phyloP scores from a whole-genome alignment of 2,329 filamentous ascomycete species.

The Fusarium luffae region DNA sequence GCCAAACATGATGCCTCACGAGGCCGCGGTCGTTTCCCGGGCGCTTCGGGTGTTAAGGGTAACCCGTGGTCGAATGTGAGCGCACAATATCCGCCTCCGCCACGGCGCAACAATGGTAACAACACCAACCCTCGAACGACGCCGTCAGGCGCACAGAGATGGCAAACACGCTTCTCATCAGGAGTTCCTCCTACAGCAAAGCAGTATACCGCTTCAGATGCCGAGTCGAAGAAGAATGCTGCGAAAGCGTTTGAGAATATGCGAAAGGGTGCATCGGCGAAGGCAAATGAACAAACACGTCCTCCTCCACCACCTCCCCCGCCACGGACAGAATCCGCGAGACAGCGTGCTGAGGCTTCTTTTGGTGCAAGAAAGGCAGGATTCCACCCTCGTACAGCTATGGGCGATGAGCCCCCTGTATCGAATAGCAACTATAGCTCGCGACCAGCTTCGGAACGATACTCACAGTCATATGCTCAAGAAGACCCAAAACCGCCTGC shows the following conservation, averaged over 20 bases:
- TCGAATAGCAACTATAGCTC: conserved; percentile 63
- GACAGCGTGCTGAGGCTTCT: conserved; percentile 64
- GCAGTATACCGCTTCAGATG: conserved; percentile 49
- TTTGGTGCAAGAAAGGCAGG: conserved; percentile 64
- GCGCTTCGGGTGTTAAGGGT: conserved; percentile 65
- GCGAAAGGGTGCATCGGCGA: conserved; percentile 51
- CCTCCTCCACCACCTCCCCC: conserved; percentile 53
- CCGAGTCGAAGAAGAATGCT: conserved; percentile 55
- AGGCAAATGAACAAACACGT: conserved; percentile 44
- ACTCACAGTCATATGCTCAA: conserved; percentile 23
- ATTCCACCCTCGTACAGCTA: conserved; percentile 61
- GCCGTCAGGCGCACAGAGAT: conserved; percentile 57
- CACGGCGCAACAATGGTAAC: conserved; percentile 51
- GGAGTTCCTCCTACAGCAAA: conserved; percentile 58
- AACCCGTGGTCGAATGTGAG: conserved; percentile 66
- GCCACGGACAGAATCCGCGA: conserved; percentile 63
- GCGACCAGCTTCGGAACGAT: conserved; percentile 45
- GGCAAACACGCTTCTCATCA: conserved; percentile 55
- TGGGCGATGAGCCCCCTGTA: conserved; percentile 65
- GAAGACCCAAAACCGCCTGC: conserved; percentile 27
- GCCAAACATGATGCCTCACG: conserved; percentile 65
- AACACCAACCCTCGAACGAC: conserved; percentile 21
- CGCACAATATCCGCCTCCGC: conserved; percentile 63
- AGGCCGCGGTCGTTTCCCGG: conserved; percentile 55
- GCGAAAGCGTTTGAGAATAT: conserved; percentile 58